Evolutionary conservation across 176 grass and related monocot species (phyloP).

Genomic region (Phoenix dactylifera): DNA sequence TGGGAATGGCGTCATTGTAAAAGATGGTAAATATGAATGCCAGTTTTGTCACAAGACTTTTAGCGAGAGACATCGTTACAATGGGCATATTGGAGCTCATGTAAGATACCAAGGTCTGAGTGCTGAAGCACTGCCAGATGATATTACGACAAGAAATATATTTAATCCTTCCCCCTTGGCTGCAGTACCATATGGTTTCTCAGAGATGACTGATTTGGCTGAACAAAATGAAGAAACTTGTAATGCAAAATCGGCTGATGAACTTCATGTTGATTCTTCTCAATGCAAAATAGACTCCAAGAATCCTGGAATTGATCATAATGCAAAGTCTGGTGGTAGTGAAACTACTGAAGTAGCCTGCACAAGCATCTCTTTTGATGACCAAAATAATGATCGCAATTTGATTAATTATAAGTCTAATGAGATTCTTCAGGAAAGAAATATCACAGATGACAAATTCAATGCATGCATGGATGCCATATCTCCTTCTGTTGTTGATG

Average conservation of each 20-base stretch:
- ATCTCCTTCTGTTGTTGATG: constrained; percentile 6
- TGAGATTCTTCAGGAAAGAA: constrained; percentile 19
- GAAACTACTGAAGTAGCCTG: constrained; percentile 22
- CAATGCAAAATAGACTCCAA: too few relatives aligned
- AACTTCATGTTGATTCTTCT: constrained; percentile 11
- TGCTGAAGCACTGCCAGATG: constrained; percentile 39
- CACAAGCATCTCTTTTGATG: constrained; percentile 16
- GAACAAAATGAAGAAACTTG: constrained; percentile 15
- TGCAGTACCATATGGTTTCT: constrained; percentile 22
- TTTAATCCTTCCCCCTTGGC: constrained; percentile 15
- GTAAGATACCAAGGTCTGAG: constrained; percentile 53
- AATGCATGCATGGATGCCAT: neutral
- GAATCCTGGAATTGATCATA: too few relatives aligned
- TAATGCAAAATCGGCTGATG: constrained; percentile 7
- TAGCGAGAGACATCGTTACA: constrained; percentile 53
- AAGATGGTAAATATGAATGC: constrained; percentile 81
- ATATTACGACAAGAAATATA: constrained; percentile 19
- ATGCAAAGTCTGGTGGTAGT: neutral
- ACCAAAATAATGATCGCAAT: constrained; percentile 14
- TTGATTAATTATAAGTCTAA: constrained; percentile 6
- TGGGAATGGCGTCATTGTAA: constrained; percentile 28
- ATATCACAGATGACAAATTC: constrained; percentile 20
- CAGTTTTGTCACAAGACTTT: constrained; percentile 68
- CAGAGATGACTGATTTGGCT: constrained; percentile 21
- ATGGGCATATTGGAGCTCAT: constrained; percentile 66